phyloP scores from a whole-genome alignment of 805 yeast species.

The Cyberlindnera euphorbiiphila region DNA sequence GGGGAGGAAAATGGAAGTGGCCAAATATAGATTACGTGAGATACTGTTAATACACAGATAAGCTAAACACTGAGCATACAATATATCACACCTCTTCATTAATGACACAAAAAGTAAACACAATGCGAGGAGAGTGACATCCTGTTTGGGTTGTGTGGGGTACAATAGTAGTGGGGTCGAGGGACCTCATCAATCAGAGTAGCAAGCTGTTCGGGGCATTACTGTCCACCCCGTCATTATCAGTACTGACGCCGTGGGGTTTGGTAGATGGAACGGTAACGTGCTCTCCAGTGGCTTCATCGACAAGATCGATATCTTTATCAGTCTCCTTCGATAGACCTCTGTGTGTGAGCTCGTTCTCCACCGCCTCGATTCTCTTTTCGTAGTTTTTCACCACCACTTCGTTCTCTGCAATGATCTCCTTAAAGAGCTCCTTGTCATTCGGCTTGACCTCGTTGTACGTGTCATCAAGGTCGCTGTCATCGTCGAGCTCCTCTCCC shows the following conservation, averaged over 20 bases:
- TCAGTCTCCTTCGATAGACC: conserved; percentile 20
- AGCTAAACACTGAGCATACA: no score
- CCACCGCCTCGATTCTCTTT: conserved; percentile 41
- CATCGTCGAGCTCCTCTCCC: conserved; percentile 27
- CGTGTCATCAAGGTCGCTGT: conserved; percentile 26
- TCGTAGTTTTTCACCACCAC: conserved; percentile 49
- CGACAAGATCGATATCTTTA: not conserved
- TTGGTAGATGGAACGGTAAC: not conserved
- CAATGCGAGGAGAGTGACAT: no score
- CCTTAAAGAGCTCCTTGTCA: conserved; percentile 49
- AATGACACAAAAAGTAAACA: no score
- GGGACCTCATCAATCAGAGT: conserved; percentile 19
- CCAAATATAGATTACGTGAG: no score
- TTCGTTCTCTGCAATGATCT: conserved; percentile 54
- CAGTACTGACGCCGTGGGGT: conserved; percentile 26
- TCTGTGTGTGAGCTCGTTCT: conserved; percentile 45
- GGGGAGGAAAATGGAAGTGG: no score
- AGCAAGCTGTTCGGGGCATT: conserved; percentile 34
- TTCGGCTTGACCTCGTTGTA: conserved; percentile 30
- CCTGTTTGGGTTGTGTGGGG: no score
- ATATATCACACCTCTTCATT: no score
- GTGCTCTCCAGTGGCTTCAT: not conserved
- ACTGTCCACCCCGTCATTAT: conserved; percentile 34
- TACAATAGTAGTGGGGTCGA: no score
- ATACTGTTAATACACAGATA: no score